Evolutionary conservation across 768 basidiomycete genomes (phyloP).

Genomic region (Cystobasidium onofrii): DNA sequence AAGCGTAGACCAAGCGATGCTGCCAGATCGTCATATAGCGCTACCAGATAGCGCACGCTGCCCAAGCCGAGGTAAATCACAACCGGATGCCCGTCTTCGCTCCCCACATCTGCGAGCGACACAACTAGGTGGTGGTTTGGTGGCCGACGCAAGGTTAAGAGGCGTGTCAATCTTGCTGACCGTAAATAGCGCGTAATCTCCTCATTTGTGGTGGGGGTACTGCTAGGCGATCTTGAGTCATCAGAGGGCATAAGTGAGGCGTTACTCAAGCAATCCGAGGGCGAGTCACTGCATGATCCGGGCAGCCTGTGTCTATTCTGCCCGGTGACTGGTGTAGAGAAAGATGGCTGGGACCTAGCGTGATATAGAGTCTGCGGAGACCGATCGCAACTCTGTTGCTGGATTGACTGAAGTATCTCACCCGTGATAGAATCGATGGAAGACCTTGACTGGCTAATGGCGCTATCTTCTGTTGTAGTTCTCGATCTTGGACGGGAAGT

Average conservation of each 20-base stretch:
- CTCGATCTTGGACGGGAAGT: slow-evolving; percentile 9
- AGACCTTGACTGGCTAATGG: slow-evolving; percentile 51
- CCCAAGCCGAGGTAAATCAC: slow-evolving; percentile 88
- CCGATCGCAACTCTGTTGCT: not conserved
- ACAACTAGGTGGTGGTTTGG: slow-evolving; percentile 55
- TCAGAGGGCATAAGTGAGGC: not conserved
- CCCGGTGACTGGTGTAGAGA: not conserved
- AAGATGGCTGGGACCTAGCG: not conserved
- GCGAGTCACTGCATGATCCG: not conserved
- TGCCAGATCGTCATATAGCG: slow-evolving; percentile 93
- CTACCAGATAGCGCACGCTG: slow-evolving; percentile 88
- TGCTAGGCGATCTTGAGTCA: not conserved
- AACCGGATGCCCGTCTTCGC: slow-evolving; percentile 73
- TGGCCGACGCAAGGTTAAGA: slow-evolving; percentile 66
- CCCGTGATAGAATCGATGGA: slow-evolving; percentile 80
- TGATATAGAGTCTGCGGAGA: not conserved
- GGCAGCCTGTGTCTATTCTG: not conserved
- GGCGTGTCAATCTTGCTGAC: slow-evolving; percentile 72
- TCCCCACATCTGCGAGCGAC: slow-evolving; percentile 83
- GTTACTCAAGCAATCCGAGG: not conserved
- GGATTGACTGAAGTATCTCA: slow-evolving; percentile 63
- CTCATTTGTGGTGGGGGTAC: not conserved
- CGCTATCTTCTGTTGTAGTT: not conserved
- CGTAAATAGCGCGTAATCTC: slow-evolving; percentile 70
- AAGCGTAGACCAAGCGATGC: slow-evolving; percentile 72